Evolutionary conservation across 2,329 filamentous ascomycete species (phyloP).

Genomic region (Talaromyces sp.): DNA sequence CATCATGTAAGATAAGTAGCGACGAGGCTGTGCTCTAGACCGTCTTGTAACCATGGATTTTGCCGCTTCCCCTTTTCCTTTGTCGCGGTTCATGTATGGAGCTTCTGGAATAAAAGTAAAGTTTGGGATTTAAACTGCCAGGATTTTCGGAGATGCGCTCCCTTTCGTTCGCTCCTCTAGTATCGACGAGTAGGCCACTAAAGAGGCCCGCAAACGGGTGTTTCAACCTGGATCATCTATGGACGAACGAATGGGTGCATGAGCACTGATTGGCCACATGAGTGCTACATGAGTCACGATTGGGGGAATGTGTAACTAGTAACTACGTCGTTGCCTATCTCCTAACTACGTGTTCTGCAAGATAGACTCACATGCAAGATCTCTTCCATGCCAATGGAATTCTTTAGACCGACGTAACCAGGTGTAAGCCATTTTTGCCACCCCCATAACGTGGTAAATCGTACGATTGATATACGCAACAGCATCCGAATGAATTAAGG

Average conservation of each 20-base stretch:
- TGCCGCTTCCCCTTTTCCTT: constrained; percentile 4
- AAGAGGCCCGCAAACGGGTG: constrained; percentile 1
- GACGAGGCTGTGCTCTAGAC: constrained; percentile 1
- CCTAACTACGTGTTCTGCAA: not conserved
- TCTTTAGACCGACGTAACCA: not conserved
- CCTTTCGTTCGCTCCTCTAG: not conserved
- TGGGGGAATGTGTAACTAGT: not conserved
- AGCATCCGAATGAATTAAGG: not conserved
- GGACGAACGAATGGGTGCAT: not conserved
- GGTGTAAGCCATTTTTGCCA: constrained; percentile 3
- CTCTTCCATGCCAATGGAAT: not conserved
- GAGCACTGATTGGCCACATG: constrained; percentile 1
- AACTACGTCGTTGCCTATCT: not conserved
- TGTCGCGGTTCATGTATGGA: not conserved
- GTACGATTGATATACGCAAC: not conserved
- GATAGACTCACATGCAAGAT: constrained; percentile 13
- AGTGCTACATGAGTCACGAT: not conserved
- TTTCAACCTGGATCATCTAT: constrained; percentile 1
- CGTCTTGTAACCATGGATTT: not conserved
- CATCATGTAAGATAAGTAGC: not conserved
- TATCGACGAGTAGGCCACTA: not conserved
- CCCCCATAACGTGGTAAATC: not conserved
- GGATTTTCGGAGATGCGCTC: constrained; percentile 1
- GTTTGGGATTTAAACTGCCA: not conserved
- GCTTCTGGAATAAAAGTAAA: constrained; percentile 6